phyloP scores from a whole-genome alignment of 208 protist genomes.

The Vickermania spadyakhi region DNA sequence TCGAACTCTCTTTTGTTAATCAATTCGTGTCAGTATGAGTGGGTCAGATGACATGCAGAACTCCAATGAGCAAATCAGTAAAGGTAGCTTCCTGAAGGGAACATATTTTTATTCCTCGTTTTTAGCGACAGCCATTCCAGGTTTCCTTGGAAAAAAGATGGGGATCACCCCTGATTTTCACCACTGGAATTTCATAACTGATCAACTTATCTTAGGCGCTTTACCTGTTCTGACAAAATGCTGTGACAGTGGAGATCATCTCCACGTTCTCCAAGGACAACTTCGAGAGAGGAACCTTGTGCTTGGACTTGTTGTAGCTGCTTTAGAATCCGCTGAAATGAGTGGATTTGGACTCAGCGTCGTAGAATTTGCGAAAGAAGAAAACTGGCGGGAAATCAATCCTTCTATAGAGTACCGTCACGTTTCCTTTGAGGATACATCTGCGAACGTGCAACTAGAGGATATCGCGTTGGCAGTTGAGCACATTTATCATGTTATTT shows the following conservation, averaged over 20 bases:
- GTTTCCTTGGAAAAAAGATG: slow-evolving; percentile 63
- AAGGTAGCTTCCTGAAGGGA: slow-evolving; percentile 20
- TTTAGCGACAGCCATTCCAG: slow-evolving; percentile 65
- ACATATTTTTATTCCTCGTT: slow-evolving; percentile 80
- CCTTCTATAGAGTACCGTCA: slow-evolving; percentile 39
- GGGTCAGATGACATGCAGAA: too few relatives aligned
- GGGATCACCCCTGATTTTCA: slow-evolving; percentile 61
- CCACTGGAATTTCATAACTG: slow-evolving; percentile 82
- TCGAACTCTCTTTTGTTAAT: too few relatives aligned
- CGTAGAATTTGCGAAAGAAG: slow-evolving; percentile 71
- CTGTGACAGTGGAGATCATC: slow-evolving; percentile 71
- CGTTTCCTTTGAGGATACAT: slow-evolving; percentile 66
- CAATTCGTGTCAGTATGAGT: too few relatives aligned
- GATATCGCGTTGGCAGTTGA: slow-evolving; percentile 41
- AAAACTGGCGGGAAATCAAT: slow-evolving; percentile 44
- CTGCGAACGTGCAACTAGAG: slow-evolving; percentile 34
- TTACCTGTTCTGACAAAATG: slow-evolving; percentile 74
- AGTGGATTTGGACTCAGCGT: slow-evolving; percentile 70
- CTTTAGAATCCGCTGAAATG: slow-evolving; percentile 65
- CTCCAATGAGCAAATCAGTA: too few relatives aligned
- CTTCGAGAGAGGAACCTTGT: slow-evolving; percentile 26
- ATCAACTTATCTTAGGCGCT: slow-evolving; percentile 69
- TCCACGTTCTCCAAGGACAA: slow-evolving; percentile 50
- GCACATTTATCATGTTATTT: slow-evolving; percentile 44
- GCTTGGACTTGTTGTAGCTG: slow-evolving; percentile 73